Evolutionary conservation across 176 grass and related monocot species (phyloP).

Genomic region (Canna indica): DNA sequence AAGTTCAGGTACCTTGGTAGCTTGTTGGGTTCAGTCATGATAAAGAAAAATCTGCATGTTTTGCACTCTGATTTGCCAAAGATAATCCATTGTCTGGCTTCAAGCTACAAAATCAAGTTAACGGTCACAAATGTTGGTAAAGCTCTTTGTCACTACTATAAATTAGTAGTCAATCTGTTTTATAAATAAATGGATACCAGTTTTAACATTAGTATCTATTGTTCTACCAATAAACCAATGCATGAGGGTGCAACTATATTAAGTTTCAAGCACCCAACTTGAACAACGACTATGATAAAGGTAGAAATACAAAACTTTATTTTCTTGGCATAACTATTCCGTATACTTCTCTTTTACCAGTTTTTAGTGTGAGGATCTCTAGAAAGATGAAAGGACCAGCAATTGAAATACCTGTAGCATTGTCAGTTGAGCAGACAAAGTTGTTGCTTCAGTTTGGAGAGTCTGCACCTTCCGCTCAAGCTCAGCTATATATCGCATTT

Average conservation of each 20-base stretch:
- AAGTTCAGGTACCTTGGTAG: too few relatives aligned
- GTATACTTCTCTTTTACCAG: not conserved
- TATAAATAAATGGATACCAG: not conserved
- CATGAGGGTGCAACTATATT: not conserved
- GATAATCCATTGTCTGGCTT: too few relatives aligned
- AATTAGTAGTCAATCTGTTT: too few relatives aligned
- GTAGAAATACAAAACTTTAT: not conserved
- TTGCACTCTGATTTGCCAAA: too few relatives aligned
- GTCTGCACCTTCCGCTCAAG: slow-evolving; percentile 10
- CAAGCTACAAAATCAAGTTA: too few relatives aligned
- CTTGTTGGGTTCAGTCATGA: too few relatives aligned
- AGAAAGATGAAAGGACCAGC: not conserved
- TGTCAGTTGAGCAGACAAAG: slow-evolving; percentile 5
- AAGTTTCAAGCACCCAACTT: not conserved
- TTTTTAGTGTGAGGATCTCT: not conserved
- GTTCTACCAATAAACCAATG: not conserved
- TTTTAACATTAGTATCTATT: not conserved
- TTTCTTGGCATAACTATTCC: not conserved
- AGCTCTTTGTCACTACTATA: too few relatives aligned
- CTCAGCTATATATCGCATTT: slow-evolving; percentile 6
- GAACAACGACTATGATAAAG: not conserved
- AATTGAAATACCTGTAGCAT: slow-evolving; percentile 3
- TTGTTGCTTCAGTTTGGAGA: slow-evolving; percentile 15
- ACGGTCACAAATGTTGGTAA: too few relatives aligned
- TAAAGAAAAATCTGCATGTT: too few relatives aligned